phyloP scores from a whole-genome alignment of 2,329 filamentous ascomycete species.

The Tolypocladium inflatum region DNA sequence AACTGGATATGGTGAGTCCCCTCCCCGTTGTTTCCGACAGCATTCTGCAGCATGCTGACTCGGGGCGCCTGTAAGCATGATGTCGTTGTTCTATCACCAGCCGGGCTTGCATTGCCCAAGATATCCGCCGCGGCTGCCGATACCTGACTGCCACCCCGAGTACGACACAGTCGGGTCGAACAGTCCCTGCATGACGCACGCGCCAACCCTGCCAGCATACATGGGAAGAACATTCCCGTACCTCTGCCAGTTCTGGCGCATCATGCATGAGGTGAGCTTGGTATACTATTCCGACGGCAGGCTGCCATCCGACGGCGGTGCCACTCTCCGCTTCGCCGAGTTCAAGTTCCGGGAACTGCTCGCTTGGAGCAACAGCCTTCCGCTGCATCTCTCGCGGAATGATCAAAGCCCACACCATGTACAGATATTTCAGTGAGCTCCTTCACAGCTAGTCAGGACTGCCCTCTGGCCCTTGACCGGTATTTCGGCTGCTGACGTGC shows the following conservation, averaged over 20 bases:
- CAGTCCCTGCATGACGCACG: background rate
- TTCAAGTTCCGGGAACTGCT: conserved; percentile 22
- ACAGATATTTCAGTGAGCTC: conserved; percentile 9
- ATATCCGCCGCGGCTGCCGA: conserved; percentile 7
- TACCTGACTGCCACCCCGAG: conserved; percentile 1
- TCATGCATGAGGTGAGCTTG: conserved; percentile 16
- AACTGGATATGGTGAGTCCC: conserved; percentile 23
- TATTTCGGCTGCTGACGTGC: background rate
- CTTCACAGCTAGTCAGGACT: background rate
- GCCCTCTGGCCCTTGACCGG: too few species aligned
- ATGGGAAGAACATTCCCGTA: conserved; percentile 16
- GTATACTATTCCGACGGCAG: conserved; percentile 13
- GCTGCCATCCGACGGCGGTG: conserved; percentile 1
- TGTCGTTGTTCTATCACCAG: conserved; percentile 22
- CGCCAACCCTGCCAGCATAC: conserved; percentile 2
- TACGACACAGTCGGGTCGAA: background rate
- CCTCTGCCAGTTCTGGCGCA: conserved; percentile 22
- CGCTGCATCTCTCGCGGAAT: conserved; percentile 8
- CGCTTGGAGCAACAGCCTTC: conserved; percentile 19
- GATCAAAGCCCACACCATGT: conserved; percentile 17
- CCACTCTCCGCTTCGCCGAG: conserved; percentile 15
- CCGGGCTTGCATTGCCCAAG: conserved; percentile 14
- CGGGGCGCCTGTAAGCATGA: conserved; percentile 11
- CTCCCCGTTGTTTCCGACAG: background rate
- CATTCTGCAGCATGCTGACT: background rate